Conservation (phyloP, 2,329 filamentous ascomycete genomes). For the Lizonia empirigonia region DNA sequence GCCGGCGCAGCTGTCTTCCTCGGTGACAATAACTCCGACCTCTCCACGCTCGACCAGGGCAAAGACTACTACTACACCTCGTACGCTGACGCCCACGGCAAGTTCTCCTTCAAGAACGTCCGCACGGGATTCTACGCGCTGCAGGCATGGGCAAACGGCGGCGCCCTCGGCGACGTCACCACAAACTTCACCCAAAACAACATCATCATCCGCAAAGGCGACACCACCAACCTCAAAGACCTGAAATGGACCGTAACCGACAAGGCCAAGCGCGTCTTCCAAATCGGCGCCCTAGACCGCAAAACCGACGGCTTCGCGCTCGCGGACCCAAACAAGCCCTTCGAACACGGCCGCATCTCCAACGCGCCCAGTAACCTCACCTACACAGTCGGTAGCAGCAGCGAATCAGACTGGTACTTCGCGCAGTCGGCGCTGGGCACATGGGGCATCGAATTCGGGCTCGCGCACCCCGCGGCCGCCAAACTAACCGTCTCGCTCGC, state of each 20-base stretch:
- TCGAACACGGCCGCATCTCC: conserved; percentile 54
- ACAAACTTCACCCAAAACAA: conserved; percentile 53
- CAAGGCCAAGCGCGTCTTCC: conserved; percentile 52
- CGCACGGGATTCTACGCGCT: conserved; percentile 55
- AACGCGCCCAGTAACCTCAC: conserved; percentile 54
- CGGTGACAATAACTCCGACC: conserved; percentile 54
- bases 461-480: conserved; percentile 29
- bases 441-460: conserved; percentile 46
- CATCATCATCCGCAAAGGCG: conserved; percentile 45
- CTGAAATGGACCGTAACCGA: conserved; percentile 51
- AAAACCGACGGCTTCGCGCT: conserved; percentile 52
- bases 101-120: conserved; percentile 54
- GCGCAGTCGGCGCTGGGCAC: conserved; percentile 50
- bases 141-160: conserved; percentile 59
- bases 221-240: conserved; percentile 47
- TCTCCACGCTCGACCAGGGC: conserved; percentile 57
- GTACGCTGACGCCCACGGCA: conserved; percentile 52
- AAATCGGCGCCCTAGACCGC: conserved; percentile 57
- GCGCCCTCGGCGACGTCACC: conserved; percentile 52
- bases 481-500: conserved; percentile 53
- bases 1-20: conserved; percentile 57
- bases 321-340: conserved; percentile 49
- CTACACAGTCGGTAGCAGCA: conserved; percentile 50
- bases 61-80: conserved; percentile 57
- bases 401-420: conserved; percentile 56